Evolutionary conservation across 495 filamentous ascomycete species (phyloP).

Genomic region (Penicillium odoratum): DNA sequence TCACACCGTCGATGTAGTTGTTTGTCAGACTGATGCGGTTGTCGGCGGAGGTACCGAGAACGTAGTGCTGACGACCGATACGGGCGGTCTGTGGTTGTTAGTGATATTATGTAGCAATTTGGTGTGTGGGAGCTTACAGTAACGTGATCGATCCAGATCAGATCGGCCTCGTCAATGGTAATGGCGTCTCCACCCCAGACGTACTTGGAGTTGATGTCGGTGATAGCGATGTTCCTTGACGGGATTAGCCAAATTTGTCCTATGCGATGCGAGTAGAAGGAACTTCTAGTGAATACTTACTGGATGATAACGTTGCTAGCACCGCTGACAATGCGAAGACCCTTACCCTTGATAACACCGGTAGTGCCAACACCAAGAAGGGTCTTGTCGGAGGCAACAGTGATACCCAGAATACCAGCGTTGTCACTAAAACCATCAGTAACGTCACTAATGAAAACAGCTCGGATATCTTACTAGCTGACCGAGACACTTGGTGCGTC

Average conservation of each 20-base stretch:
- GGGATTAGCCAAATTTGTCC: not conserved
- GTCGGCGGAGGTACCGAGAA: constrained; percentile 40
- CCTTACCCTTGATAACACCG: constrained; percentile 46
- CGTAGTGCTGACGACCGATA: constrained; percentile 48
- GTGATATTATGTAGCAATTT: not conserved
- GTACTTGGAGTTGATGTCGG: constrained; percentile 50
- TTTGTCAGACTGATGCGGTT: constrained; percentile 49
- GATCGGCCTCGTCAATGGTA: constrained; percentile 41
- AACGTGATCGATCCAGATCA: constrained; percentile 53
- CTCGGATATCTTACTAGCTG: constrained; percentile 29
- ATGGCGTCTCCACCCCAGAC: constrained; percentile 53
- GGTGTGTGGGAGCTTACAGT: constrained; percentile 18
- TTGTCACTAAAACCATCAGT: constrained; percentile 31
- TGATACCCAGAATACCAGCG: constrained; percentile 45
- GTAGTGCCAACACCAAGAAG: constrained; percentile 38
- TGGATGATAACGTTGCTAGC: constrained; percentile 50
- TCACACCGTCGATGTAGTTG: constrained; percentile 44
- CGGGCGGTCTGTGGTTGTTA: constrained; percentile 34
- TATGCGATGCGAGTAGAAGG: too few relatives aligned
- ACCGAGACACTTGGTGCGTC: constrained; percentile 37
- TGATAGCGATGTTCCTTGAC: constrained; percentile 45
- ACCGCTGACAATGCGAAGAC: constrained; percentile 46
- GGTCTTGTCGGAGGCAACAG: constrained; percentile 47
- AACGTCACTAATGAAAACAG: not conserved
- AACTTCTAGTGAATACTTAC: constrained; percentile 12